phyloP scores from a whole-genome alignment of 495 filamentous ascomycete species.

The Delitschia confertaspora region DNA sequence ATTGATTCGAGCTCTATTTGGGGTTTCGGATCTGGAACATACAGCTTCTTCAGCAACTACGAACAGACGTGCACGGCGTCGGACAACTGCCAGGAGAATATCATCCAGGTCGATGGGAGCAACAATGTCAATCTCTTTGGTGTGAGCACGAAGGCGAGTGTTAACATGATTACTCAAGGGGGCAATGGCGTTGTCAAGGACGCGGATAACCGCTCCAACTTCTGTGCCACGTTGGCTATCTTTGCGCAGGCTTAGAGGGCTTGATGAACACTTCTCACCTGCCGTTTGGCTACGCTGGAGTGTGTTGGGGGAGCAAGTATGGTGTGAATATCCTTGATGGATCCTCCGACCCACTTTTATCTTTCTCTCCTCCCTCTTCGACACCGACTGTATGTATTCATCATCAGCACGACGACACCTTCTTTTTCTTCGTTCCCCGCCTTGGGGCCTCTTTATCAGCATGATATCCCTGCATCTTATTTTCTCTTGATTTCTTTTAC shows the following conservation, averaged over 20 bases:
- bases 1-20: conserved; percentile 28
- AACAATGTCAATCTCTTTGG: conserved; percentile 62
- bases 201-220: conserved; percentile 34
- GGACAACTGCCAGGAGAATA: conserved; percentile 76
- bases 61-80: conserved; percentile 63
- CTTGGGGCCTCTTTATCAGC: no score
- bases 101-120: conserved; percentile 68
- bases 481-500: no score
- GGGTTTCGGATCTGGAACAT: conserved; percentile 36
- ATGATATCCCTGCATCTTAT: no score
- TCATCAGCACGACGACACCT: no score
- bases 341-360: no score
- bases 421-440: no score
- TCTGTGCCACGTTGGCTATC: conserved; percentile 31
- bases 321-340: no score
- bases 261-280: no score
- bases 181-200: conserved; percentile 24
- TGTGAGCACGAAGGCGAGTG: conserved; percentile 77
- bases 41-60: conserved; percentile 53
- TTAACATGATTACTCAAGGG: conserved; percentile 72
- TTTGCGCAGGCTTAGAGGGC: conserved; percentile 24
- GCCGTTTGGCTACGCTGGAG: no score
- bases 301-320: no score
- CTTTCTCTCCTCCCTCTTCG: no score
- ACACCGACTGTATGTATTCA: no score